Base-by-base conservation (phyloP, 1,284 basidiomycete species). In the Tranzscheliella williamsii region DNA sequence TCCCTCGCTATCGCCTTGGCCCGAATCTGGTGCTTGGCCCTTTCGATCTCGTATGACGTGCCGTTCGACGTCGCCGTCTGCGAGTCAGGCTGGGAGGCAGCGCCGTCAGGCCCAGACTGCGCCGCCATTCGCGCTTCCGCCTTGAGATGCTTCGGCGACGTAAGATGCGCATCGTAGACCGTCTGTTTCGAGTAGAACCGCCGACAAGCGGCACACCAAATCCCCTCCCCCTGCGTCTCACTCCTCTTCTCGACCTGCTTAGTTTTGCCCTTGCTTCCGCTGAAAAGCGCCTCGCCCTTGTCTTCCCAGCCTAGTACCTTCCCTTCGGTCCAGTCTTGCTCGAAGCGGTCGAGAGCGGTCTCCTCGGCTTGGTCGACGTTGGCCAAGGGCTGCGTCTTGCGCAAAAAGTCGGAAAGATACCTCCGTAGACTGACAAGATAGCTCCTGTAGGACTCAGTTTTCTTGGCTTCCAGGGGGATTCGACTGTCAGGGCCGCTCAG, bases 201-300 rank as follows among this genome's bases (percentile, higher is more conserved):
- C 78, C 92, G 89, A 76, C 92, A 98, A 43, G 91, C 90, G 37
- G 87, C 82, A 82, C 95, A 98, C 94, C 94, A 98, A 48, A 97
- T 90, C 1, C 91, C 90, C 21, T 82, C 81, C 8, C 48, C 57
- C 11, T 44, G 35, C 26, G 31, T 41, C 9, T 29, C 29, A 5
- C 11, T 20, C 18, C 21, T 24, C 42, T 5, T 29, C 24, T 29
- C 13, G 29, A 5, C 21, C n/a, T 15, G 30, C 15, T 26, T 16
- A 13, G 9, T 37, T 33, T 57, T 65, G 16, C 45, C 54, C 23
- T 71, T 63, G 15, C 65, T 61, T 20, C 61, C 33, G n/a, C 37
- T 53, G 38, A 52, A 66, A 18, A 69, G 42, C 39, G 48, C 45
- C 0, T 70, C 67, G 6, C 86, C 85, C 24, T 60, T 42, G 23